These are phyloP conservation scores for Postia placenta DNA, from an alignment of 768 basidiomycete species.

Conservation along the genomic window DNA sequence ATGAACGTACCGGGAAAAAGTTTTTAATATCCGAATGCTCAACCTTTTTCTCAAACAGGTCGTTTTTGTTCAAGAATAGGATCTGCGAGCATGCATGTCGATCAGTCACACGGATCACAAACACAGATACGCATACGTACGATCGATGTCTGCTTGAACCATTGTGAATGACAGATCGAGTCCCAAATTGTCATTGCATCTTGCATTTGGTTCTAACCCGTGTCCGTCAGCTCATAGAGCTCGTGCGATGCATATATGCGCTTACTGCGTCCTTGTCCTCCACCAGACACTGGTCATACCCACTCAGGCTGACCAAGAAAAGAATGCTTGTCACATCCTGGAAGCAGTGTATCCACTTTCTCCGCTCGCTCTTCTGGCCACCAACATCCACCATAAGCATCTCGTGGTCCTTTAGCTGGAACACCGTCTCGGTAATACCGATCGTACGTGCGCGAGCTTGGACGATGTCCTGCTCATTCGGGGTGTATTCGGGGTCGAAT, in stretches of 20 bases:
- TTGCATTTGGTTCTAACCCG: constrained; percentile 89
- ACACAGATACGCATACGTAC: constrained; percentile 38
- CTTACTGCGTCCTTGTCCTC: constrained; percentile 88
- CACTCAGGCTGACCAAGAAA: constrained; percentile 86
- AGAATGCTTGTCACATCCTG: constrained; percentile 92
- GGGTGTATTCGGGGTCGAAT: constrained; percentile 66
- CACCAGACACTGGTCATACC: constrained; percentile 91
- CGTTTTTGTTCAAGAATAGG: constrained; percentile 92
- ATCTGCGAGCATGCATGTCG: constrained; percentile 38
- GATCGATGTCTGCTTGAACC: constrained; percentile 93
- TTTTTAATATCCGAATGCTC: constrained; percentile 75
- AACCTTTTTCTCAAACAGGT: constrained; percentile 86
- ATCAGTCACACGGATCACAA: constrained; percentile 1
- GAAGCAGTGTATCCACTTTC: constrained; percentile 95
- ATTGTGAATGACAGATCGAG: constrained; percentile 95
- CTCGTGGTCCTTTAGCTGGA: constrained; percentile 70
- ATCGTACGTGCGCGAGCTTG: constrained; percentile 83
- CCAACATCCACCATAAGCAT: constrained; percentile 94
- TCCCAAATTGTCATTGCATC: constrained; percentile 99
- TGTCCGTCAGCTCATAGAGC: constrained; percentile 7
- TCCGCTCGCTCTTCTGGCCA: constrained; percentile 88
- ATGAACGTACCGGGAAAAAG: constrained; percentile 72
- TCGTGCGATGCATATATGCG: constrained; percentile 10
- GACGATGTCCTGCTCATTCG: constrained; percentile 84
- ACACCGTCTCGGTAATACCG: constrained; percentile 86